phyloP scores from a whole-genome alignment of 306 rosid genomes.

The Vigna radiata region DNA sequence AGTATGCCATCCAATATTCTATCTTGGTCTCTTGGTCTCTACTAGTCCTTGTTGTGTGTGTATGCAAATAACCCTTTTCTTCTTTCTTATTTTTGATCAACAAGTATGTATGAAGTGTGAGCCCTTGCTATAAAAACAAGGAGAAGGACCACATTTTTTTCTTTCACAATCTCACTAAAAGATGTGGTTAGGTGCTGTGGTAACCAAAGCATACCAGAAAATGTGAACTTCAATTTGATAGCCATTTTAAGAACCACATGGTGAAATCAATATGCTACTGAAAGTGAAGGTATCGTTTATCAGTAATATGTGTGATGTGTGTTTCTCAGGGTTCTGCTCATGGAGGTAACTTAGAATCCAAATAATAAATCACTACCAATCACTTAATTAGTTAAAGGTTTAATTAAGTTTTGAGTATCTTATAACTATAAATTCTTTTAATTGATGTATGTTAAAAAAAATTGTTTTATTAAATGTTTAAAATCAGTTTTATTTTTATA shows the following conservation, averaged over 20 bases:
- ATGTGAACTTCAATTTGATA: not conserved
- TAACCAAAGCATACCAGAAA: conserved; percentile 36
- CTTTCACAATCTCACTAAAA: conserved; percentile 26
- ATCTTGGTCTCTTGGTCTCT: conserved; percentile 55
- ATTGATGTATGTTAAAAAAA: too few relatives aligned
- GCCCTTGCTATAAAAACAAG: conserved; percentile 16
- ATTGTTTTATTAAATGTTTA: too few relatives aligned
- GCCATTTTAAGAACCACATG: not conserved
- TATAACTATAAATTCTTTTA: too few relatives aligned
- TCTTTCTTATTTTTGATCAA: conserved; percentile 2
- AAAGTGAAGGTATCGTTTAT: not conserved
- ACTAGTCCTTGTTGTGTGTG: not conserved
- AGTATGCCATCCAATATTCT: conserved; percentile 53
- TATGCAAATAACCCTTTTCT: not conserved
- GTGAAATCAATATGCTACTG: conserved; percentile 31
- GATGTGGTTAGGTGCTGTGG: conserved; percentile 34
- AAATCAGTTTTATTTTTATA: too few relatives aligned
- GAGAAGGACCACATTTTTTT: conserved; percentile 53
- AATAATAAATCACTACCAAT: too few relatives aligned
- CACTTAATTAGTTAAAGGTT: too few relatives aligned
- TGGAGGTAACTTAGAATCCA: too few relatives aligned
- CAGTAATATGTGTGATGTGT: not conserved
- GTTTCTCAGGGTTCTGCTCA: not conserved
- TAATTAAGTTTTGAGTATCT: too few relatives aligned
- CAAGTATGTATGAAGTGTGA: not conserved